A percentile compares a stretch with the other conserved stretches of the same genome.
These are phyloP conservation scores for Globisporangium megalacanthum DNA, from an alignment of 352 stramenopile species.

Conservation along the genomic window DNA sequence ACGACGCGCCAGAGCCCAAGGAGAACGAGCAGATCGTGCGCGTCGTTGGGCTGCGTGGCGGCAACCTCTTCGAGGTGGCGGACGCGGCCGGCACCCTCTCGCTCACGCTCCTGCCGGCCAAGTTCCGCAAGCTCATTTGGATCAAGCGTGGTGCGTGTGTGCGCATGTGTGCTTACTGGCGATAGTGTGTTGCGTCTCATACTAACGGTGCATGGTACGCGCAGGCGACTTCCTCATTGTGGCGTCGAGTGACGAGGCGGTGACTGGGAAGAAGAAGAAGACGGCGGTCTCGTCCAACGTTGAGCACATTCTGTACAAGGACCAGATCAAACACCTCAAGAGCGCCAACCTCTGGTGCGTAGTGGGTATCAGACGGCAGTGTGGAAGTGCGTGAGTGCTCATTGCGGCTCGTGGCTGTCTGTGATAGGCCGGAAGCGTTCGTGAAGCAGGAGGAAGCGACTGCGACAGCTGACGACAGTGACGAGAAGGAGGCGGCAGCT, in stretches of 20 bases:
- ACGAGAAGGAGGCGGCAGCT: slow-evolving; percentile 2
- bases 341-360: slow-evolving; percentile 86
- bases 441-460: slow-evolving; percentile 17
- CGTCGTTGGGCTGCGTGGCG: slow-evolving; percentile 89
- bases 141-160: slow-evolving; percentile 85
- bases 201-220: background rate
- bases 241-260: slow-evolving; percentile 65
- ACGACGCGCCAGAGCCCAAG: slow-evolving; percentile 86
- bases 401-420: slow-evolving; percentile 4
- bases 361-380: background rate
- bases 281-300: slow-evolving; percentile 90
- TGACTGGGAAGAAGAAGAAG: slow-evolving; percentile 78
- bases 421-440: slow-evolving; percentile 49
- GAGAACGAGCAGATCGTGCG: slow-evolving; percentile 90
- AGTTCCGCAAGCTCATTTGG: slow-evolving; percentile 99
- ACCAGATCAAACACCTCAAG: slow-evolving; percentile 98
- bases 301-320: slow-evolving; percentile 97
- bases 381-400: background rate
- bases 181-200: background rate
- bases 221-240: slow-evolving; percentile 96
- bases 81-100: slow-evolving; percentile 46
- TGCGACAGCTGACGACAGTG: slow-evolving; percentile 15
- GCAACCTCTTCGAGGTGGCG: slow-evolving; percentile 95
- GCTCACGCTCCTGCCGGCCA: slow-evolving; percentile 95
- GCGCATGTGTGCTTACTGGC: background rate